These are phyloP conservation scores for Phialophora chinensis DNA, from an alignment of 2,329 filamentous ascomycete species.

Conservation along the genomic window DNA sequence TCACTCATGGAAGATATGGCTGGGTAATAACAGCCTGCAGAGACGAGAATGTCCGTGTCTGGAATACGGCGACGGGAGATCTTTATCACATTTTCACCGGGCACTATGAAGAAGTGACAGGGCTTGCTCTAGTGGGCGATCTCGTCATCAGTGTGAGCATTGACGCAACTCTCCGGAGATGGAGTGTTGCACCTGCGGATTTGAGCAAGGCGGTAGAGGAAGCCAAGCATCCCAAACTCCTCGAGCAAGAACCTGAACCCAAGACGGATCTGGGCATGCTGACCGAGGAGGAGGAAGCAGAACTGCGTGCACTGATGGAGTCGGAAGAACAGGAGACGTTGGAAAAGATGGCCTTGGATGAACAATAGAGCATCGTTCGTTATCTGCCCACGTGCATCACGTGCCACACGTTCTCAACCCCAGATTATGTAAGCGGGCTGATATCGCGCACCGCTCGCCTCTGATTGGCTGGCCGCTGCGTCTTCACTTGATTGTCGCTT, in stretches of 20 bases:
- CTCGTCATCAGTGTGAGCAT: slow-evolving; percentile 81
- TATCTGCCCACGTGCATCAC: not conserved
- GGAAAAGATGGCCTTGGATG: slow-evolving; percentile 37
- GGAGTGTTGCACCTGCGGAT: slow-evolving; percentile 71
- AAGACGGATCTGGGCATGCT: slow-evolving; percentile 58
- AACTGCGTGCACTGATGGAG: slow-evolving; percentile 89
- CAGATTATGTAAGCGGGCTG: slow-evolving; percentile 32
- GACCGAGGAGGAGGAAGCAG: slow-evolving; percentile 89
- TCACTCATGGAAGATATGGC: slow-evolving; percentile 69
- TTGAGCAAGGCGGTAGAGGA: slow-evolving; percentile 64
- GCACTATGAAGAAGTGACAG: slow-evolving; percentile 93
- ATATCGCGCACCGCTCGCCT: slow-evolving; percentile 8
- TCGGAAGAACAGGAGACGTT: slow-evolving; percentile 60
- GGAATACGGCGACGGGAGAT: slow-evolving; percentile 75
- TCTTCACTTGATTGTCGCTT: slow-evolving; percentile 19
- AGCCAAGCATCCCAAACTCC: slow-evolving; percentile 50
- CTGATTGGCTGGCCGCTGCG: slow-evolving; percentile 29
- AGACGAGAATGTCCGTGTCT: slow-evolving; percentile 89
- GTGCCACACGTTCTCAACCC: slow-evolving; percentile 7
- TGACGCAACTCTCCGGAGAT: slow-evolving; percentile 84
- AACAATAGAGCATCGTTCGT: slow-evolving; percentile 28
- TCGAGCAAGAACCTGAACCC: slow-evolving; percentile 54
- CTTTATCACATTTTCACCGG: slow-evolving; percentile 76
- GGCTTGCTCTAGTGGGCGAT: slow-evolving; percentile 65
- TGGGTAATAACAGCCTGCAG: slow-evolving; percentile 88